Evolutionary conservation across 2,329 filamentous ascomycete genomes (phyloP).

Genomic region (Clonostachys byssicola): DNA sequence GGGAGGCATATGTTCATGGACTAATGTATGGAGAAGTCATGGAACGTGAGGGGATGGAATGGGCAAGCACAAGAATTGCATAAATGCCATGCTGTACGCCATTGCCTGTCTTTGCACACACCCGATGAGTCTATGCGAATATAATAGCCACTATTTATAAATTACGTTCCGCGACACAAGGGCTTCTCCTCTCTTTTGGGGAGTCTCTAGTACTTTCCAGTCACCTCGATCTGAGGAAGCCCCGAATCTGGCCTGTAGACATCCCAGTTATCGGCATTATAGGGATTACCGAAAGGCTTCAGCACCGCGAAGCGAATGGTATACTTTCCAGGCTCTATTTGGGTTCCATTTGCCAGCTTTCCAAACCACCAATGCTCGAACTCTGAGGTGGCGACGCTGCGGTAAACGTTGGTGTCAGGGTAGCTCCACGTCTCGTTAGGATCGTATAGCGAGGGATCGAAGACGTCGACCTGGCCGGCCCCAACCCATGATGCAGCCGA

Average conservation of each 20-base stretch:
- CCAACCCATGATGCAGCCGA: conserved; percentile 15
- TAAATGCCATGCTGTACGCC: too few relatives aligned
- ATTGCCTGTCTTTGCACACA: too few relatives aligned
- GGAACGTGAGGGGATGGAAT: too few relatives aligned
- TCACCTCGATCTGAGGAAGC: conserved; percentile 2
- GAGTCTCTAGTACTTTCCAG: not conserved
- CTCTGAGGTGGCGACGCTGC: conserved; percentile 5
- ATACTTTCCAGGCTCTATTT: conserved; percentile 16
- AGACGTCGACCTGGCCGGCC: conserved; percentile 4
- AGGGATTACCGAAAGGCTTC: not conserved
- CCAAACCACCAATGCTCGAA: conserved; percentile 17
- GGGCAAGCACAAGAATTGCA: too few relatives aligned
- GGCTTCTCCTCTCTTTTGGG: too few relatives aligned
- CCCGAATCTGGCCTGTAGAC: not conserved
- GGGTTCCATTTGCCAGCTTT: conserved; percentile 15
- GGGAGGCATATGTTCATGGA: too few relatives aligned
- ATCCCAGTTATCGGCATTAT: conserved; percentile 6
- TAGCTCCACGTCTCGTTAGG: conserved; percentile 14
- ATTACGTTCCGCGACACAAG: too few relatives aligned
- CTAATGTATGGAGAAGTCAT: too few relatives aligned
- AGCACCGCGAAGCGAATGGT: conserved; percentile 1
- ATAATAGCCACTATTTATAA: too few relatives aligned
- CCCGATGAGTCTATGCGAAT: too few relatives aligned
- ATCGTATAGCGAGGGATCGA: conserved; percentile 10
- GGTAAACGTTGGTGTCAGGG: conserved; percentile 9